Evolutionary conservation across 1,139 yeast genomes (phyloP), one percentile per base, ranked within the genome.

Genomic region (Lodderomyces elongisporus): DNA sequence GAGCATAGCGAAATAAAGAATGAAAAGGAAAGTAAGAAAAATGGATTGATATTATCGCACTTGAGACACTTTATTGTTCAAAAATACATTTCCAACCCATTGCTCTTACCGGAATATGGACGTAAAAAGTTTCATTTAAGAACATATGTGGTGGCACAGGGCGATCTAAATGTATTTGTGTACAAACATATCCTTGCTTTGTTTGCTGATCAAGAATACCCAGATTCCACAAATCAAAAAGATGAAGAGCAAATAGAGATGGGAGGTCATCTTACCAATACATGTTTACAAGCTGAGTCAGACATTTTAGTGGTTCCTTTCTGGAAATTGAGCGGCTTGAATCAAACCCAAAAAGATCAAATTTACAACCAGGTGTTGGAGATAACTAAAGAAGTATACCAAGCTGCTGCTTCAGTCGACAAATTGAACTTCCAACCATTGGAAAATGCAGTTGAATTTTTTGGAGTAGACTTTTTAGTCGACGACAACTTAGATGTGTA

Each of bases 11-110:
- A 70, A 4, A 75, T 62, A 9, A 76, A 66, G 14, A 67, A 58
- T 5, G 65, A 53, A 3, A 65, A 55, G n/a, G 57, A 52, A 7
- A 49, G 45, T 12, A 47, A 49, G 3, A 61, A 41, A 2, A 77
- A 74, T 42, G 85, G 85, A 1, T 74, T 88, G 17, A 79, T 85
- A 9, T 79, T 87, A 0, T 85, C 95, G 1, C 96, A 88, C 54
- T 66, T 89, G 40, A 78, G 98, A 42, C 95, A 89, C 56, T 91
- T 89, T 47, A 74, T 91, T 23, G 85, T 89, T 2, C 98, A 91
- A 55, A 81, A 80, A 51, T 91, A 91, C 52, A 58, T 82, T 39
- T 51, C 58, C 2, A 61, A 66, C 23, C 96, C 97, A 4, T 58
- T 91, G 34, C 59, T 91, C 13, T 56, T 91, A 25, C 52, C 69